phyloP scores from a whole-genome alignment of 306 rosid genomes.

The Vigna radiata region DNA sequence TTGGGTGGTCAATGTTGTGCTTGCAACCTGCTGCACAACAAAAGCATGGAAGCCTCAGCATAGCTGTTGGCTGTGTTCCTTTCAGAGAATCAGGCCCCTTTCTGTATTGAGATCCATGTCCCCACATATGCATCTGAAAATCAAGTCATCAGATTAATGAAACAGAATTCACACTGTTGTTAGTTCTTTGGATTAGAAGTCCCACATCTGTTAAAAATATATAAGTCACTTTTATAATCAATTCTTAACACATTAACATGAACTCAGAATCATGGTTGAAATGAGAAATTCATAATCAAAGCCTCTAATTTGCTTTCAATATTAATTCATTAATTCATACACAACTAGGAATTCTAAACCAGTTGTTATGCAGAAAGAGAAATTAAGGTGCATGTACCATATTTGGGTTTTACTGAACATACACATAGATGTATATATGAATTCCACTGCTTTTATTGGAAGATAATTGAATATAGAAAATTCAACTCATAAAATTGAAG shows the following conservation, averaged over 20 bases:
- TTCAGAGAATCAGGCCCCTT: slow-evolving; percentile 63
- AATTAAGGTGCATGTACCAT: slow-evolving; percentile 15
- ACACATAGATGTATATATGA: background rate
- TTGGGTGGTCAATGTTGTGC: slow-evolving; percentile 73
- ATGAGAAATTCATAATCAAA: background rate
- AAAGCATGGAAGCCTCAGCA: slow-evolving; percentile 70
- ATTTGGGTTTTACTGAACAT: background rate
- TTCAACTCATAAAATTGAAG: background rate
- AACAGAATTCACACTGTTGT: background rate
- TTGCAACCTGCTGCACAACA: slow-evolving; percentile 74
- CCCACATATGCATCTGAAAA: slow-evolving; percentile 84
- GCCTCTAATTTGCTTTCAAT: slow-evolving; percentile 10
- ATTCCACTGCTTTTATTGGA: background rate
- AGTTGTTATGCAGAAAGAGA: background rate
- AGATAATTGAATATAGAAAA: background rate
- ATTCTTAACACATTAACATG: too few species aligned
- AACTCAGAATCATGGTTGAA: too few species aligned
- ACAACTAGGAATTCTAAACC: background rate
- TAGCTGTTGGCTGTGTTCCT: slow-evolving; percentile 70
- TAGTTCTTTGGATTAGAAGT: too few species aligned
- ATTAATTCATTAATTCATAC: background rate
- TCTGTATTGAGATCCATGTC: slow-evolving; percentile 82
- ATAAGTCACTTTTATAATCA: too few species aligned
- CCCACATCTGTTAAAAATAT: too few species aligned
- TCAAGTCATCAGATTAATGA: background rate